These are phyloP conservation scores for Sutorius australiensis DNA, from an alignment of 768 basidiomycete genomes.

Conservation along the genomic window DNA sequence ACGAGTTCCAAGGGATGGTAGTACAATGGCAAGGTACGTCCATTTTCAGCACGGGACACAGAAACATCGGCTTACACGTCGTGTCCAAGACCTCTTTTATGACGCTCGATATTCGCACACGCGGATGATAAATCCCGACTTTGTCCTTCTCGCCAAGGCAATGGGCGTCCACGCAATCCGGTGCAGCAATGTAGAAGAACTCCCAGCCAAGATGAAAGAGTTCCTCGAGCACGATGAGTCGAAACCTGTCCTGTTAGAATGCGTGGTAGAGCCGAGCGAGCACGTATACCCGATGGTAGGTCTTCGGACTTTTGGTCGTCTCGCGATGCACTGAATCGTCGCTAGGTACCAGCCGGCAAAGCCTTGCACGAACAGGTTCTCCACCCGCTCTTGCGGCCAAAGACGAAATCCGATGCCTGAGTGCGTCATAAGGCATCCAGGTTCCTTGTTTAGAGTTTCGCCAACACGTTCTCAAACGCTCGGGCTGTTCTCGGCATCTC, in stretches of 20 bases:
- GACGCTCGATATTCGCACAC: conserved; percentile 97
- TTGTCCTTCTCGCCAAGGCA: conserved; percentile 80
- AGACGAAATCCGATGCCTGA: conserved; percentile 27
- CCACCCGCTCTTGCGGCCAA: conserved; percentile 50
- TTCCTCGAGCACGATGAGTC: conserved; percentile 91
- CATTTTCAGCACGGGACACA: background rate
- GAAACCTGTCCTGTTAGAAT: conserved; percentile 89
- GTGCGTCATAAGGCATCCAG: background rate
- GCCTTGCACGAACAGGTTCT: conserved; percentile 90
- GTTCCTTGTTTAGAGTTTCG: background rate
- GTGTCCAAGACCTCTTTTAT: conserved; percentile 80
- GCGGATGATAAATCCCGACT: conserved; percentile 92
- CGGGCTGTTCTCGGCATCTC: conserved; percentile 1
- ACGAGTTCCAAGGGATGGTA: conserved; percentile 99
- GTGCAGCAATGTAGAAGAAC: conserved; percentile 63
- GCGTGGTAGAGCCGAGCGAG: conserved; percentile 76
- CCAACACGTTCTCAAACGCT: background rate
- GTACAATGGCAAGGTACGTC: conserved; percentile 93
- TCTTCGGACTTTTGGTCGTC: background rate
- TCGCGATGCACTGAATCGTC: background rate
- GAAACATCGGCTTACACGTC: background rate
- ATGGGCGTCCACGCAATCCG: conserved; percentile 94
- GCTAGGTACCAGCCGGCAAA: conserved; percentile 85
- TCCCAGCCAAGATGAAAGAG: conserved; percentile 97
- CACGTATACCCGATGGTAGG: conserved; percentile 90